A percentile compares a stretch with the other conserved stretches of the same genome.
phyloP scores from a whole-genome alignment of 2,329 filamentous ascomycete genomes.

The Aspergillus bombycis region DNA sequence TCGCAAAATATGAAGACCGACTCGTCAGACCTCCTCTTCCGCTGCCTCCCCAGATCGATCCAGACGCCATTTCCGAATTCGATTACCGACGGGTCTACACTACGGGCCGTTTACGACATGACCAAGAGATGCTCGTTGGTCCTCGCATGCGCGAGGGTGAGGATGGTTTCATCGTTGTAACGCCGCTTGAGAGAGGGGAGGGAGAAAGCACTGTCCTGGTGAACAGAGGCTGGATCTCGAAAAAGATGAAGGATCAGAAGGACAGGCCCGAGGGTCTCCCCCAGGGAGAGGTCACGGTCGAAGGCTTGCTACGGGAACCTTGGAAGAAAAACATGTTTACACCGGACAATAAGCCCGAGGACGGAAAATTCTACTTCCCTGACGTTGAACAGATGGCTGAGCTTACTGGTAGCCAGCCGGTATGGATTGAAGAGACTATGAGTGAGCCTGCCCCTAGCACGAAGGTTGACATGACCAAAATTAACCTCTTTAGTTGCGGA shows the following conservation, averaged over 20 bases:
- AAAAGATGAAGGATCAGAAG: slow-evolving; percentile 68
- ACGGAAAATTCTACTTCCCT: slow-evolving; percentile 90
- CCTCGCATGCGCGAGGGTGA: slow-evolving; percentile 86
- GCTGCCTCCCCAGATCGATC: slow-evolving; percentile 80
- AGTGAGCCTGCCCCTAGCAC: slow-evolving; percentile 53
- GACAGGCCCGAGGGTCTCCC: slow-evolving; percentile 68
- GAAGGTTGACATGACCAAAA: slow-evolving; percentile 1
- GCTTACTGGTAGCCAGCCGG: slow-evolving; percentile 77
- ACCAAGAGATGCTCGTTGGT: slow-evolving; percentile 94
- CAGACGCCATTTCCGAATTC: slow-evolving; percentile 80
- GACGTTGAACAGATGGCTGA: slow-evolving; percentile 90
- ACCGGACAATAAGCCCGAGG: slow-evolving; percentile 81
- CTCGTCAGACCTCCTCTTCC: slow-evolving; percentile 83
- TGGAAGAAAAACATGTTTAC: slow-evolving; percentile 99
- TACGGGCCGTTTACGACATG: slow-evolving; percentile 75
- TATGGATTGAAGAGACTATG: slow-evolving; percentile 97
- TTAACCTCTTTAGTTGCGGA: slow-evolving; percentile 66
- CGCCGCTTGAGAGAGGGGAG: slow-evolving; percentile 75
- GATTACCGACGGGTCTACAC: slow-evolving; percentile 86
- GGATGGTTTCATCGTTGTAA: slow-evolving; percentile 89
- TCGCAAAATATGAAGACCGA: slow-evolving; percentile 90
- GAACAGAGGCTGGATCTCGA: slow-evolving; percentile 89
- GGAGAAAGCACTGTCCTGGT: slow-evolving; percentile 73
- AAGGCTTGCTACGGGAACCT: slow-evolving; percentile 83
- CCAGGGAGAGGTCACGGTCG: slow-evolving; percentile 71